Base-by-base conservation (phyloP, 768 basidiomycete genomes). In the Phlebiopsis gigantea region DNA sequence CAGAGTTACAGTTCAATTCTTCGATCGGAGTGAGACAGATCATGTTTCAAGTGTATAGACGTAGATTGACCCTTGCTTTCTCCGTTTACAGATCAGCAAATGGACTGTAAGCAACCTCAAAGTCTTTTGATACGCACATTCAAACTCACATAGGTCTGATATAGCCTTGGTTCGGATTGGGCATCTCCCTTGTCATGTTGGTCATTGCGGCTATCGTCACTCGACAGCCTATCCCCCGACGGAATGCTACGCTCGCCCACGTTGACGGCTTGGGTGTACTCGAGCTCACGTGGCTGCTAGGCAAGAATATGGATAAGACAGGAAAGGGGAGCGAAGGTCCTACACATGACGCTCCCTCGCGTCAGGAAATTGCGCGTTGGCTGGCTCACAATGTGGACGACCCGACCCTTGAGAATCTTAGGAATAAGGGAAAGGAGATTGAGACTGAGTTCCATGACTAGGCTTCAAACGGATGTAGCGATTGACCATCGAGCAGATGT, bases 281-380 rank as follows among this genome's bases (percentile, higher is more conserved):
- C 2, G 48, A 57, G 49, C 41, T 57, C 15, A 52, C 56, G 21
- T 57, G 56, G 56, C 48, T 57, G 5, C n/a, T 57, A 12, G 56
- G 49, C 12, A 25, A 25, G 9, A 7, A 22, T 15, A 19, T 24
- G 21, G 15, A 19, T 12, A 26, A 43, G 17, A 9, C 24, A 3
- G 7, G 7, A 5, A 31, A n/a, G n/a, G n/a, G n/a, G n/a, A n/a
- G n/a, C n/a, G n/a, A n/a, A n/a, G n/a, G n/a, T n/a, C n/a, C n/a
- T n/a, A 34, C 44, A 12, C 31, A 5, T n/a, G n/a, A n/a, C n/a
- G n/a, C n/a, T n/a, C n/a, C n/a, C n/a, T n/a, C n/a, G n/a, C 28
- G n/a, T 6, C 5, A 31, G 26, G 14, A 49, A 17, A 28, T 57
- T 29, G 47, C 47, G 26, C 26, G 19, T 17, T 10, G 26, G 17